These are phyloP conservation scores for Phoenix roebelenii DNA, from an alignment of 176 grass and related monocot species.

Conservation along the genomic window DNA sequence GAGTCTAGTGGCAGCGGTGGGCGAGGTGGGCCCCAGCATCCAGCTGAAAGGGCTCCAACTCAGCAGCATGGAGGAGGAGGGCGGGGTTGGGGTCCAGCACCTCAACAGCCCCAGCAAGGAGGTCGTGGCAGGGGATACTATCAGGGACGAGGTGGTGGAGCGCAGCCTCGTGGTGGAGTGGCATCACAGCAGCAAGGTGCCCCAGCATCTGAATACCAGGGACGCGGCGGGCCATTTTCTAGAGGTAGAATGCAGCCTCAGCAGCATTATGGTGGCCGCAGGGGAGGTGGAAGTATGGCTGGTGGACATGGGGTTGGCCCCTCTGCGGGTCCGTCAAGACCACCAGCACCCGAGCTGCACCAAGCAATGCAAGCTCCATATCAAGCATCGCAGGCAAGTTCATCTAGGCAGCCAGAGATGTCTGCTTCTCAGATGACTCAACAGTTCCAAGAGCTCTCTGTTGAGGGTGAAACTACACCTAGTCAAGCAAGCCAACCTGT, in stretches of 20 bases:
- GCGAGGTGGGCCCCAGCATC: neutral
- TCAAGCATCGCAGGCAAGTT: slow-evolving; percentile 27
- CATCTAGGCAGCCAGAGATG: slow-evolving; percentile 17
- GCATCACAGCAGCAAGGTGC: slow-evolving; percentile 13
- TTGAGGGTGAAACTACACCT: slow-evolving; percentile 23
- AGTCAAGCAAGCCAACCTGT: slow-evolving; percentile 25
- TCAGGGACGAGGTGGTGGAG: slow-evolving; percentile 15
- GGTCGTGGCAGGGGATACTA: slow-evolving; percentile 22
- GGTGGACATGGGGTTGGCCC: slow-evolving; percentile 23
- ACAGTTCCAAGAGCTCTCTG: slow-evolving; percentile 38
- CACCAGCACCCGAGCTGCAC: slow-evolving; percentile 91
- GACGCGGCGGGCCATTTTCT: slow-evolving; percentile 8
- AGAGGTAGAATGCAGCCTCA: slow-evolving; percentile 22
- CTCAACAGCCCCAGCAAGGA: slow-evolving; percentile 23
- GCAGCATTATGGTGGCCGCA: slow-evolving; percentile 21
- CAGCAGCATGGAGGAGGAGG: slow-evolving; percentile 17
- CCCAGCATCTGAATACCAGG: slow-evolving; percentile 17
- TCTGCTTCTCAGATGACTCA: slow-evolving; percentile 8
- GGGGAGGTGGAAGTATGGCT: slow-evolving; percentile 2
- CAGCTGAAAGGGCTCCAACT: neutral
- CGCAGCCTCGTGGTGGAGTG: slow-evolving; percentile 14
- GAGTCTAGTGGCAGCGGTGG: slow-evolving; percentile 24
- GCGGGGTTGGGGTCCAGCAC: neutral
- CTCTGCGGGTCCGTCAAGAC: slow-evolving; percentile 21
- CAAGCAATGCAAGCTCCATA: slow-evolving; percentile 70